Conservation (phyloP, 306 rosid species). For the Cicer pinnatifidum region DNA sequence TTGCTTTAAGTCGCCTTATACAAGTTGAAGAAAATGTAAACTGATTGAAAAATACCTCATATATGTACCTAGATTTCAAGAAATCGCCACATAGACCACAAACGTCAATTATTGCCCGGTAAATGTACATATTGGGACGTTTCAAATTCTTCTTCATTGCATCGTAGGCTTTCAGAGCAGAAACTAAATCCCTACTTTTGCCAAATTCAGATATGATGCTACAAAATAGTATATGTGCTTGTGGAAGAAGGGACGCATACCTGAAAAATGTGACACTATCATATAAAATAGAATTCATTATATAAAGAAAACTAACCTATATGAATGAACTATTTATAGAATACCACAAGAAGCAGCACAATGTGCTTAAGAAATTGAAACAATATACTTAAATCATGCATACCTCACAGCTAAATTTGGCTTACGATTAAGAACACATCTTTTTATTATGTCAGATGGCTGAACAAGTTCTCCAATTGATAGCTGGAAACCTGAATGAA, state of each 20-base stretch:
- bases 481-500: slow-evolving; percentile 74
- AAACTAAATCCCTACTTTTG: slow-evolving; percentile 66
- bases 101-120: slow-evolving; percentile 77
- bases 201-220: slow-evolving; percentile 78
- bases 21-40: slow-evolving; percentile 41
- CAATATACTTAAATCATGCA: slow-evolving; percentile 53
- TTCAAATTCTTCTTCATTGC: slow-evolving; percentile 58
- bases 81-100: slow-evolving; percentile 82
- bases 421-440: slow-evolving; percentile 60
- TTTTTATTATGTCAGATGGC: slow-evolving; percentile 69
- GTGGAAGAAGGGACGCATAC: slow-evolving; percentile 83
- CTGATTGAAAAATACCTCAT: slow-evolving; percentile 67
- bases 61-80: slow-evolving; percentile 85
- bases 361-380: slow-evolving; percentile 25
- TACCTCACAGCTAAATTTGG: slow-evolving; percentile 90
- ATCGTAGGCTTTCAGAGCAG: slow-evolving; percentile 78
- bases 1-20: slow-evolving; percentile 10
- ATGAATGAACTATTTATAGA: slow-evolving; percentile 10
- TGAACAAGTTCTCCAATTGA: slow-evolving; percentile 64
- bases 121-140: slow-evolving; percentile 73
- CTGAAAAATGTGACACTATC: slow-evolving; percentile 57
- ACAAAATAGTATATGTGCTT: slow-evolving; percentile 67
- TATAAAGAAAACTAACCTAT: not conserved
- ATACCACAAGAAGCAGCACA: slow-evolving; percentile 16
- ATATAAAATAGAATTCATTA: slow-evolving; percentile 10